Evolutionary conservation across 441 rosid genomes (phyloP).

Genomic region (Daphne laureola): DNA sequence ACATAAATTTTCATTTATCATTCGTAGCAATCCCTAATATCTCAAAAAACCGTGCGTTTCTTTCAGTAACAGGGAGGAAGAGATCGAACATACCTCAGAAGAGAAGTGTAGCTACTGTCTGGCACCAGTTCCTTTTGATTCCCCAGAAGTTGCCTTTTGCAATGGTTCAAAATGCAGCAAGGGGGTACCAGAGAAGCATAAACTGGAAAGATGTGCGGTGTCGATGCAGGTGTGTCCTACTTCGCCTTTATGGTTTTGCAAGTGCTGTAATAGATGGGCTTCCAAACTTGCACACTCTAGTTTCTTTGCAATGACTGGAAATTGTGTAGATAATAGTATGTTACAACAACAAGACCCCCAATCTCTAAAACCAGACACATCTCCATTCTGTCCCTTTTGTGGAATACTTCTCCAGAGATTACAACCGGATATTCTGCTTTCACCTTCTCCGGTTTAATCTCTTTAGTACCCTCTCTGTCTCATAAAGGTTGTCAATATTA

Average conservation of each 20-base stretch:
- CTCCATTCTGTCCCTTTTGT: constrained; percentile 74
- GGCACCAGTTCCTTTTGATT: constrained; percentile 52
- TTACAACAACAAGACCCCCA: constrained; percentile 20
- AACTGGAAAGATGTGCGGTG: constrained; percentile 59
- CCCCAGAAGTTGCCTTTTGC: constrained; percentile 68
- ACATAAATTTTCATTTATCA: neutral
- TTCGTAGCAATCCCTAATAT: neutral
- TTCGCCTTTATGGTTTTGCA: constrained; percentile 71
- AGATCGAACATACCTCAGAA: constrained; percentile 24
- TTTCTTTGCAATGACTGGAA: constrained; percentile 40
- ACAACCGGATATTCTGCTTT: constrained; percentile 74
- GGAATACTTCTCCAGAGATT: constrained; percentile 77
- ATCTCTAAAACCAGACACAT: constrained; percentile 22
- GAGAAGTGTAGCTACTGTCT: constrained; percentile 68
- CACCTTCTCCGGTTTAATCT: constrained; percentile 54
- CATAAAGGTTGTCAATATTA: too few species aligned
- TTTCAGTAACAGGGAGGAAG: constrained; percentile 24
- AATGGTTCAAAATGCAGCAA: constrained; percentile 21
- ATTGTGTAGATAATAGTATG: constrained; percentile 29
- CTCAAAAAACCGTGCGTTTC: neutral
- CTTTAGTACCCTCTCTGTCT: too few species aligned
- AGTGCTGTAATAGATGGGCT: constrained; percentile 62
- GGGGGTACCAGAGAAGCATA: constrained; percentile 36
- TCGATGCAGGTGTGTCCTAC: constrained; percentile 78
- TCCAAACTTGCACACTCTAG: constrained; percentile 45